Conservation (phyloP, 768 basidiomycete genomes). For the Boletus pseudopeckii region DNA sequence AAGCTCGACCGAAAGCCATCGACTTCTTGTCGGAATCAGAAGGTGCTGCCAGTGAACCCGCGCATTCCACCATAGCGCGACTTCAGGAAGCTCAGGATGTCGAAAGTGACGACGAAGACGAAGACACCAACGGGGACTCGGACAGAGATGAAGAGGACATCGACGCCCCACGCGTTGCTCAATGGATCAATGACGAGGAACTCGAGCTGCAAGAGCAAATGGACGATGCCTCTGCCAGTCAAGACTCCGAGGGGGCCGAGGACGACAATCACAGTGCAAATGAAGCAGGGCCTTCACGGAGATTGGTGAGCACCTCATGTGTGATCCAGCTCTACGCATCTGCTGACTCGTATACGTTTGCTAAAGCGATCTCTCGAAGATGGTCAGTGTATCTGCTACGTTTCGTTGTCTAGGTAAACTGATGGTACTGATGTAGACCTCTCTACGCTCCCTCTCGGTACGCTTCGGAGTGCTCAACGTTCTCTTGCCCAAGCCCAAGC, state of each 20-base stretch:
- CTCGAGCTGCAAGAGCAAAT: conserved; percentile 23
- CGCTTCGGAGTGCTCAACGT: conserved; percentile 61
- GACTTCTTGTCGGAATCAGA: conserved; percentile 17
- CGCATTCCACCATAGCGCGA: not conserved
- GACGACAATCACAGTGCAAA: not conserved
- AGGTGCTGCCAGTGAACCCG: not conserved
- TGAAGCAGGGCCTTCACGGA: conserved; percentile 11
- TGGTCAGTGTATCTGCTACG: conserved; percentile 11
- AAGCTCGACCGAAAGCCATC: conserved; percentile 15
- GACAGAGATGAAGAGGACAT: not conserved
- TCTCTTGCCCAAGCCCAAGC: conserved; percentile 44
- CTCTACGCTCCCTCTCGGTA: conserved; percentile 58
- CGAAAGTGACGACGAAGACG: conserved; percentile 22
- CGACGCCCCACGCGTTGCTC: conserved; percentile 56
- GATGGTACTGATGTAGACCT: conserved; percentile 41
- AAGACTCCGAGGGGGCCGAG: conserved; percentile 12
- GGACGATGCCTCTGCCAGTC: conserved; percentile 3
- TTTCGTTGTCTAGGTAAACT: conserved; percentile 1
- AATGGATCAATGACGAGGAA: conserved; percentile 55
- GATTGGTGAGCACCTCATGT: conserved; percentile 11
- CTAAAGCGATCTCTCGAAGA: conserved; percentile 28
- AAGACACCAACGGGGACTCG: conserved; percentile 27
- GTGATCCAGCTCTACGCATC: not conserved
- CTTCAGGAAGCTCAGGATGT: conserved; percentile 10
- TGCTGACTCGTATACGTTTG: not conserved